Evolutionary conservation across 371 early-diverging fungal species (phyloP), one percentile per base, ranked within the genome.

Genomic region (Entomophthora muscae): DNA sequence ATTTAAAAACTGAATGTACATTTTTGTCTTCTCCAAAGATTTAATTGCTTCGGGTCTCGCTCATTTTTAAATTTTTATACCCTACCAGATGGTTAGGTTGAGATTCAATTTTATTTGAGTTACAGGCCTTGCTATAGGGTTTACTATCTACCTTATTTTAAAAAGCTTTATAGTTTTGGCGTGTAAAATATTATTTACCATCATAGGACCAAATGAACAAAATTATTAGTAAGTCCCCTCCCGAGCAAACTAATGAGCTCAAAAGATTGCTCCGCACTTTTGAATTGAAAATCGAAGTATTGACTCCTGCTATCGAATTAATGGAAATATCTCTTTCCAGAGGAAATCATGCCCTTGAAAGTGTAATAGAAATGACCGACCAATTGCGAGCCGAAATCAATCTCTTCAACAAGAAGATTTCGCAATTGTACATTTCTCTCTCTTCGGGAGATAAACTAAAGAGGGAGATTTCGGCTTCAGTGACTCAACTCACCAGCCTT

Each of bases 251-350:
- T 29, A 51, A 51, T 26, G 42, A 53, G 7, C 0, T 53, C 28
- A 42, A 59, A 59, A 22, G 53, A 52, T 63, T 68, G 61, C 68
- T 68, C 1, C 24, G 65, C 27, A 65, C 33, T 42, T 69, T 76
- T 27, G 75, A 71, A 51, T 58, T 65, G 3, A 70, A 73, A 56
- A 68, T 82, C n/a, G 67, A 63, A 13, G 66, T 74, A n/a, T 68
- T 76, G 3, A 71, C 78, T 69, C 87, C 87, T 1, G 82, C 87
- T 1, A 81, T 87, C 57, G 87, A 87, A 64, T 75, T 83, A 12
- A 77, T 83, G 57, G 82, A 83, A 28, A 74, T 78, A 28, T 73
- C 76, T 42, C 76, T 83, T 1, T 83, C 85, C 1, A 78, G 83
- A 56, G 86, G 87, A 0, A 78, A 85, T 68, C 72, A 69, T 10